Evolutionary conservation across 140 eudicot species (phyloP), one percentile per base, ranked within the genome.

Genomic region (Ambrosia hybrid): DNA sequence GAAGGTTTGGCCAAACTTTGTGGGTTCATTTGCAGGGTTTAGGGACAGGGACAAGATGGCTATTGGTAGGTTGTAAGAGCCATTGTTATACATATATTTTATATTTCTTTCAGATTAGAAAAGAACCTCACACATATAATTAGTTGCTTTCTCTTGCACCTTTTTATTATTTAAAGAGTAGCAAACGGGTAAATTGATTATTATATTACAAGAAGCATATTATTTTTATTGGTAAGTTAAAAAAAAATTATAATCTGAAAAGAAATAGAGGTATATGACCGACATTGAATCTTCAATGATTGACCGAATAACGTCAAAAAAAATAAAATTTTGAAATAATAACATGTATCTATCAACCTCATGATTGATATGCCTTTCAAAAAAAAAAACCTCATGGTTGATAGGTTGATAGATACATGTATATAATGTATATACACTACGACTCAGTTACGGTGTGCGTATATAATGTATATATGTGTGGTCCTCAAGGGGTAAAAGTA

Each of bases 31-130:
- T 53, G 33, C 57, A 75, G 70, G 55, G 59, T 16, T 72, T 57
- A 68, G 43, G 73, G 43, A 16, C 17, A 58, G 30, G 11, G 57
- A 46, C 65, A 46, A 68, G 70, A 68, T 68, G 90, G 74, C 90
- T 73, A 78, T 79, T 79, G 78, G 86, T 71, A 76, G 57, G 74
- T 57, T 57, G 73, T 52, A 81, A 81, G 89, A 68, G 86, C 59
- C 86, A 60, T 21, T 16, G 55, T n/a, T 62, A 57, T 57, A 67
- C 21, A 21, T 38, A 59, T 16, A 55, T 11, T 53, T 37, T 30
- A 66, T 68, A 68, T 68, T 36, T 52, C 36, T 68, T 7, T 7
- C 36, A 14, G 14, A 71, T 41, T 21, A 21, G 2, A 58, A 57
- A 3, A 11, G 67, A 56, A 71, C 49, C 67, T 65, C 57, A 45